Percentiles rank a stretch among this genome's conserved stretches.
These are phyloP conservation scores for Colletotrichum sp. DNA, from an alignment of 2,329 filamentous ascomycete genomes.

Conservation along the genomic window DNA sequence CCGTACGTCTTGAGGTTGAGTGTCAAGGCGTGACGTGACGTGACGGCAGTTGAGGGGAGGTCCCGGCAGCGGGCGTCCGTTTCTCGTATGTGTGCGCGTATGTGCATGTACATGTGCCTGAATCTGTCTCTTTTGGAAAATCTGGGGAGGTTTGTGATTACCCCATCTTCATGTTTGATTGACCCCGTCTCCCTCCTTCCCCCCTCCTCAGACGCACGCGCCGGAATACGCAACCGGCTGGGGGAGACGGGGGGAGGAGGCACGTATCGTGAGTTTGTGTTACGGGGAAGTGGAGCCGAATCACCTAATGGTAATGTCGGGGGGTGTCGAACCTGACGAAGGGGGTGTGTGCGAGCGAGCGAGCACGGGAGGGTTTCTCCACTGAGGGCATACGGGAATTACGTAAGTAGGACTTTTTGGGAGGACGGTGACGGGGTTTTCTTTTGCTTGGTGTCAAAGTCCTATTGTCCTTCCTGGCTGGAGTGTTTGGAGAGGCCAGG, in stretches of 20 bases:
- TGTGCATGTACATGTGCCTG: neutral
- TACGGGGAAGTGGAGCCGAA: neutral
- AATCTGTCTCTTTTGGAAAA: neutral
- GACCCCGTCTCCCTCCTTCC: neutral
- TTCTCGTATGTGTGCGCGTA: neutral
- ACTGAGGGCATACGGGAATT: constrained; percentile 1
- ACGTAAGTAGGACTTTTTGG: constrained; percentile 13
- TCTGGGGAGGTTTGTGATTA: neutral
- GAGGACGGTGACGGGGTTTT: neutral
- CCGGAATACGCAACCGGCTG: neutral
- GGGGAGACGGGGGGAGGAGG: neutral
- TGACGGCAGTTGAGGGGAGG: neutral
- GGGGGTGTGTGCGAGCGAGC: neutral
- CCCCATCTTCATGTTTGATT: neutral
- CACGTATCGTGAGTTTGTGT: neutral
- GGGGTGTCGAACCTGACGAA: neutral
- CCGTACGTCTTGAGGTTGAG: neutral
- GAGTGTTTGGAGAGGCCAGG: neutral
- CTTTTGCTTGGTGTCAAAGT: neutral
- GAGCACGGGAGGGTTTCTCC: neutral
- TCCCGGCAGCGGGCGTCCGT: neutral
- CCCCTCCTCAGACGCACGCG: neutral
- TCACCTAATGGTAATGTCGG: constrained; percentile 3
- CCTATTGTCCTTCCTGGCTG: neutral
- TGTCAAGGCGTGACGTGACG: neutral